Percentiles rank a stretch among this genome's conserved stretches.
These are phyloP conservation scores for Mycena maculata DNA, from an alignment of 768 basidiomycete species.

Conservation along the genomic window DNA sequence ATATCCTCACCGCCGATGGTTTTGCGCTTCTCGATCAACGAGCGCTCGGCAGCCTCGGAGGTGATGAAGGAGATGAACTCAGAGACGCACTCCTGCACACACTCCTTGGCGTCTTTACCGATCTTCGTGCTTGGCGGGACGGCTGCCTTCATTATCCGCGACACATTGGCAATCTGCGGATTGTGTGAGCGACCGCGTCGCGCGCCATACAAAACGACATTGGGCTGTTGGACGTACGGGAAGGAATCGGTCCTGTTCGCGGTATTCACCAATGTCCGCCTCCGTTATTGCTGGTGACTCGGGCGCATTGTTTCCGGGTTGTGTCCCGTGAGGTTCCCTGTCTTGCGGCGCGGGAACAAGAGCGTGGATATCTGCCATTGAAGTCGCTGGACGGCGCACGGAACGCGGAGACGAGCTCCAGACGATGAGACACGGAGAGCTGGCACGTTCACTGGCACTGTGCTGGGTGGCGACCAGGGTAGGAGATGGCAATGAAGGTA, in stretches of 20 bases:
- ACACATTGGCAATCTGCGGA: constrained; percentile 95
- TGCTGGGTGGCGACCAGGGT: too few species aligned
- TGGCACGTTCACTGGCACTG: too few species aligned
- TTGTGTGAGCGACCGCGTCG: background rate
- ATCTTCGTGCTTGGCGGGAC: constrained; percentile 94
- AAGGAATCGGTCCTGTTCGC: constrained; percentile 95
- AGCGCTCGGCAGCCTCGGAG: constrained; percentile 95
- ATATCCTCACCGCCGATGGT: constrained; percentile 99
- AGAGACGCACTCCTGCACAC: constrained; percentile 97
- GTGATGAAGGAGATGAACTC: constrained; percentile 99
- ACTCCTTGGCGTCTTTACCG: constrained; percentile 98
- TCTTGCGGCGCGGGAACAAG: background rate
- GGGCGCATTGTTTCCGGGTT: background rate
- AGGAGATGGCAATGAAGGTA: background rate
- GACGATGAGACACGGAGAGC: too few species aligned
- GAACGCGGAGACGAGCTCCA: background rate
- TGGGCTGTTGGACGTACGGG: constrained; percentile 67
- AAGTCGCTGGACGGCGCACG: too few species aligned
- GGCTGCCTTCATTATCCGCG: constrained; percentile 94
- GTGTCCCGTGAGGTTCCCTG: background rate
- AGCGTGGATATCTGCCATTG: background rate
- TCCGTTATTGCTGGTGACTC: constrained; percentile 63
- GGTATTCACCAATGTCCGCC: constrained; percentile 92
- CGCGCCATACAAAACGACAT: constrained; percentile 1
- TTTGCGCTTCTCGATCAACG: constrained; percentile 94